Conservation (phyloP, 164 flowering plant genomes). For the Nelumbo lutea region DNA sequence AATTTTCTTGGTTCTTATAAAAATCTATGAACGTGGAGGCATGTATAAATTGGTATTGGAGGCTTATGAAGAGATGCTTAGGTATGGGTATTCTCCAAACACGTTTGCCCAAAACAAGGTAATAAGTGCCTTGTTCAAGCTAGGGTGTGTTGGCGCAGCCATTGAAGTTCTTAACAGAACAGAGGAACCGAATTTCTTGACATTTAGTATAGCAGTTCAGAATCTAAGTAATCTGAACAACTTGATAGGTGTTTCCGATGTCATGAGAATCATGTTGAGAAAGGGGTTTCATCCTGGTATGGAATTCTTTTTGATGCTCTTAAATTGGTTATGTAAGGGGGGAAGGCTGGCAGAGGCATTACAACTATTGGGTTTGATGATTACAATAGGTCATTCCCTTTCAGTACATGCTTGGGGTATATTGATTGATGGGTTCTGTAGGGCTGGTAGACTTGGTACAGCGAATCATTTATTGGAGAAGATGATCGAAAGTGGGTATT, state of each 20-base stretch:
- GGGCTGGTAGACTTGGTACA: slow-evolving; percentile 23
- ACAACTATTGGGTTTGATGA: slow-evolving; percentile 48
- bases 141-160: slow-evolving; percentile 32
- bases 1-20: slow-evolving; percentile 46
- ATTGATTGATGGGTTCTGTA: slow-evolving; percentile 49
- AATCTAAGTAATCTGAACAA: slow-evolving; percentile 48
- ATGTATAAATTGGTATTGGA: slow-evolving; percentile 42
- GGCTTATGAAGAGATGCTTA: slow-evolving; percentile 44
- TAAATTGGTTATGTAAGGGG: slow-evolving; percentile 49
- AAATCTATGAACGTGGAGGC: slow-evolving; percentile 59
- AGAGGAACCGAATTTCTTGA: slow-evolving; percentile 45
- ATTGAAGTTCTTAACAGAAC: slow-evolving; percentile 31
- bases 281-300: slow-evolving; percentile 35
- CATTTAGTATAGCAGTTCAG: slow-evolving; percentile 44
- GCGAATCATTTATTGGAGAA: slow-evolving; percentile 37
- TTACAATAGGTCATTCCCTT: slow-evolving; percentile 29
- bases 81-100: slow-evolving; percentile 40
- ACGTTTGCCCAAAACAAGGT: slow-evolving; percentile 48
- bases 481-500: slow-evolving; percentile 41
- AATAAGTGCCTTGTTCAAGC: slow-evolving; percentile 52
- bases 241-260: slow-evolving; percentile 18
- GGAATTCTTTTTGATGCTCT: slow-evolving; percentile 34
- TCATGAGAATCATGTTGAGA: slow-evolving; percentile 36
- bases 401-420: slow-evolving; percentile 50
- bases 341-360: slow-evolving; percentile 37